These are phyloP conservation scores for Alopecurus myosuroides DNA, from an alignment of 176 grass and related monocot species.

Conservation along the genomic window DNA sequence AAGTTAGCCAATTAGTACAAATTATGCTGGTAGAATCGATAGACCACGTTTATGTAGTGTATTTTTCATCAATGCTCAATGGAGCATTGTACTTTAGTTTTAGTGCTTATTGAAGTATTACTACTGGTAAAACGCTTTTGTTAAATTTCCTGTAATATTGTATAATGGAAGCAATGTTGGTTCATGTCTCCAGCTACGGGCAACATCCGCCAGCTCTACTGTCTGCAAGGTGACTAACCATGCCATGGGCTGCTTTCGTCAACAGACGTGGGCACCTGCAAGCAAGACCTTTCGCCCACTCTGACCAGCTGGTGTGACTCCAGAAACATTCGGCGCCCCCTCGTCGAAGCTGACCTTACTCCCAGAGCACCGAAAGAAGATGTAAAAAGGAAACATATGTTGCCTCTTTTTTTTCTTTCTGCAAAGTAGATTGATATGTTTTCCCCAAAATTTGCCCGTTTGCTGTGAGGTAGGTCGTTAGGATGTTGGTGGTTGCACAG, in stretches of 20 bases:
- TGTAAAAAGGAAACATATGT: slow-evolving; percentile 38
- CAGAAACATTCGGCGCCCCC: slow-evolving; percentile 18
- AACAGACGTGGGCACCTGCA: background rate
- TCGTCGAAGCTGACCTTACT: slow-evolving; percentile 43
- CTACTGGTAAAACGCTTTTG: background rate
- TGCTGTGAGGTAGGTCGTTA: background rate
- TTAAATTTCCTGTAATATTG: background rate
- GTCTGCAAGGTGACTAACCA: slow-evolving; percentile 82
- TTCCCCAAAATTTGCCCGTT: background rate
- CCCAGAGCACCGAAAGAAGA: slow-evolving; percentile 13
- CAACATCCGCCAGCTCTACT: slow-evolving; percentile 96
- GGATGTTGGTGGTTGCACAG: slow-evolving; percentile 15
- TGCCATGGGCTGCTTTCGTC: background rate
- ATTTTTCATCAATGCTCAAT: background rate
- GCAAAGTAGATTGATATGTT: slow-evolving; percentile 2
- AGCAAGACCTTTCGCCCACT: slow-evolving; percentile 12
- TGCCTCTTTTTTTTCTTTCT: background rate
- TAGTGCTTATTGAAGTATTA: background rate
- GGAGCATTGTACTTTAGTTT: background rate
- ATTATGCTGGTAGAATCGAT: background rate
- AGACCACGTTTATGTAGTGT: background rate
- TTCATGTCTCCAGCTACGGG: slow-evolving; percentile 65
- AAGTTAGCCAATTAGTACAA: background rate
- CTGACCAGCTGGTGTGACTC: background rate
- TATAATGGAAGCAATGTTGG: slow-evolving; percentile 8